Conservation (phyloP, 345 rosid species). For the Aquilaria malaccensis region DNA sequence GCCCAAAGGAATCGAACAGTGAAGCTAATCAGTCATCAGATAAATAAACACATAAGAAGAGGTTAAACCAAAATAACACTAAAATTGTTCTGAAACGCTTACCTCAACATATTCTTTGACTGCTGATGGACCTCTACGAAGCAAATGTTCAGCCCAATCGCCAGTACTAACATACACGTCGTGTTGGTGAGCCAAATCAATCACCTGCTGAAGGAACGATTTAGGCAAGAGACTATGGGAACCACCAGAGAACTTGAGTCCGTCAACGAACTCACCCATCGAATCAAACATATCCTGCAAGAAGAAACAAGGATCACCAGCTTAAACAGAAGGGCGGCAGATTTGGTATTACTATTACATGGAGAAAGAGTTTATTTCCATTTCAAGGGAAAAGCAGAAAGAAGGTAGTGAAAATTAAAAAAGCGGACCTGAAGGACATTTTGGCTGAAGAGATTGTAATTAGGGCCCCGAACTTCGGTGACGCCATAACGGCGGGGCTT, state of each 20-base stretch:
- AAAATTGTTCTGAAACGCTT: neutral
- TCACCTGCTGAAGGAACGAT: constrained; percentile 56
- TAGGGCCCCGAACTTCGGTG: constrained; percentile 88
- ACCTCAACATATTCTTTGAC: constrained; percentile 80
- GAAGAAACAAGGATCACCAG: too few relatives aligned
- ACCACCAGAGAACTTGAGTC: constrained; percentile 84
- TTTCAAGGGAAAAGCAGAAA: neutral
- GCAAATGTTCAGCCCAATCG: constrained; percentile 86
- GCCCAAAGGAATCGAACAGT: too few relatives aligned
- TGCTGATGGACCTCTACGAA: constrained; percentile 61
- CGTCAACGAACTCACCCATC: constrained; percentile 85
- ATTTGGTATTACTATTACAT: too few relatives aligned
- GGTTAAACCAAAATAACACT: too few relatives aligned
- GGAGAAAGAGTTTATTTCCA: neutral
- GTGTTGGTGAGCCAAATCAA: constrained; percentile 68
- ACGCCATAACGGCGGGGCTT: constrained; percentile 87
- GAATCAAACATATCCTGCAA: constrained; percentile 76
- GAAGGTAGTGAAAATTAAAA: neutral
- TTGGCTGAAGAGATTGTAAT: constrained; percentile 49
- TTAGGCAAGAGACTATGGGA: constrained; percentile 77
- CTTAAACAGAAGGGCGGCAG: too few relatives aligned
- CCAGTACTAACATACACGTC: constrained; percentile 84
- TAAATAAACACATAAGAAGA: too few relatives aligned
- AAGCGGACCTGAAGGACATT: constrained; percentile 54
- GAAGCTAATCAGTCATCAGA: too few relatives aligned